phyloP scores from a whole-genome alignment of 2,329 filamentous ascomycete species.

The Stachybotrys chartarum region DNA sequence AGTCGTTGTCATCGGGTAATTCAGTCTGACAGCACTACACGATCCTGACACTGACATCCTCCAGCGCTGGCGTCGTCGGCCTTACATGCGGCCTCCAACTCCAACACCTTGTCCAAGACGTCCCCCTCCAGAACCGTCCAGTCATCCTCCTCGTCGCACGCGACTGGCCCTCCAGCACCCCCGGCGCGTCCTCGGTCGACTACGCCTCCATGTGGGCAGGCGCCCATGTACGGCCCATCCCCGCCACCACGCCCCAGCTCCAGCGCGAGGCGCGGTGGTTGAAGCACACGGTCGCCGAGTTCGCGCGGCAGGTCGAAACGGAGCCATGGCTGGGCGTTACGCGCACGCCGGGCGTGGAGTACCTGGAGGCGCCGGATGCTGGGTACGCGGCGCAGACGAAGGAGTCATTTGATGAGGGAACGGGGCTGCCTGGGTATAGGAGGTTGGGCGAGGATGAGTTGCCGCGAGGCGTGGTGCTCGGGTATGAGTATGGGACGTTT shows the following conservation, averaged over 20 bases:
- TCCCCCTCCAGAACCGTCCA: neutral
- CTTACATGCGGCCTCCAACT: constrained; percentile 40
- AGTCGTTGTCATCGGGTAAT: constrained; percentile 21
- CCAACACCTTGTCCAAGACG: constrained; percentile 18
- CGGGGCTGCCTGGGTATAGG: constrained; percentile 18
- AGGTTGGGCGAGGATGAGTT: constrained; percentile 25
- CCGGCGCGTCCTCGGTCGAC: constrained; percentile 27
- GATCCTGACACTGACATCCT: neutral
- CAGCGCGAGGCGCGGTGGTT: constrained; percentile 23
- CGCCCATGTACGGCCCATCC: constrained; percentile 47
- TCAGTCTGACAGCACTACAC: neutral
- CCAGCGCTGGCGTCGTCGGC: constrained; percentile 46
- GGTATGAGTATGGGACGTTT: constrained; percentile 45
- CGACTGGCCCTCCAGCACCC: constrained; percentile 27
- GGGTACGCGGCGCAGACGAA: constrained; percentile 27
- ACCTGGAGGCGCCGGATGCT: constrained; percentile 36
- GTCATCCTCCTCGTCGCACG: constrained; percentile 19
- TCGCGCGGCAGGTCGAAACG: constrained; percentile 11
- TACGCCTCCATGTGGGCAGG: constrained; percentile 53
- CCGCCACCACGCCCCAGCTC: constrained; percentile 24
- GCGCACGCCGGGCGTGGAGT: constrained; percentile 42
- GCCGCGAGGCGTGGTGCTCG: constrained; percentile 34
- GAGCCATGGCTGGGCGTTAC: constrained; percentile 36
- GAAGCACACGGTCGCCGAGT: constrained; percentile 16
- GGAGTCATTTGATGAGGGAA: constrained; percentile 16